Conservation (phyloP, 371 early-diverging fungal species). For the Mucor lusitanicus region DNA sequence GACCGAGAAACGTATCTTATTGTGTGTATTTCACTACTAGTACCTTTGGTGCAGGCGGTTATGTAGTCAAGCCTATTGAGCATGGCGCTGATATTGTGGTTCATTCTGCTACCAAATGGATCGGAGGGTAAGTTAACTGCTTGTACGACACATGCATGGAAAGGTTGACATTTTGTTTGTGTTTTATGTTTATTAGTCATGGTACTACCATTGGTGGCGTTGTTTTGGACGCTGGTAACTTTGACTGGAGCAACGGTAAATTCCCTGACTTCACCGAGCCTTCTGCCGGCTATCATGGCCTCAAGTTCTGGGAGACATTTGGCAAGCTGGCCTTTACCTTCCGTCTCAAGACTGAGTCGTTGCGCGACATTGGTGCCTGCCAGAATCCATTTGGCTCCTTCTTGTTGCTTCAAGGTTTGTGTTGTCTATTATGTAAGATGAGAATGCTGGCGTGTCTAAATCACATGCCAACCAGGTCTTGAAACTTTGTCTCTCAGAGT, state of each 20-base stretch:
- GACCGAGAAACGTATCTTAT: background rate
- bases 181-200: conserved; percentile 32
- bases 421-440: background rate
- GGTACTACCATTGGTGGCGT: conserved; percentile 84
- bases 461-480: conserved; percentile 35
- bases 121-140: conserved; percentile 64
- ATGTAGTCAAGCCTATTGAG: conserved; percentile 79
- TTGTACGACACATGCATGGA: background rate
- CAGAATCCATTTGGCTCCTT: conserved; percentile 87
- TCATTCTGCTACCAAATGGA: conserved; percentile 92
- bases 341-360: conserved; percentile 77
- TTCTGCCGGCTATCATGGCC: conserved; percentile 81
- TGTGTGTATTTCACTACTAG: conserved; percentile 58
- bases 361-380: conserved; percentile 82
- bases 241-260: conserved; percentile 85
- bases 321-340: conserved; percentile 70
- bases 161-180: background rate
- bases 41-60: conserved; percentile 94
- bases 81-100: conserved; percentile 93
- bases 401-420: conserved; percentile 73
- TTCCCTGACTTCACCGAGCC: conserved; percentile 90
- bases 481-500: conserved; percentile 89
- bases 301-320: conserved; percentile 85
- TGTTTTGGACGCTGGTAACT: conserved; percentile 79
- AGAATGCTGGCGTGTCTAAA: background rate